Conservation (phyloP, 2,329 filamentous ascomycete species). For the Trichoderma oligosporum region DNA sequence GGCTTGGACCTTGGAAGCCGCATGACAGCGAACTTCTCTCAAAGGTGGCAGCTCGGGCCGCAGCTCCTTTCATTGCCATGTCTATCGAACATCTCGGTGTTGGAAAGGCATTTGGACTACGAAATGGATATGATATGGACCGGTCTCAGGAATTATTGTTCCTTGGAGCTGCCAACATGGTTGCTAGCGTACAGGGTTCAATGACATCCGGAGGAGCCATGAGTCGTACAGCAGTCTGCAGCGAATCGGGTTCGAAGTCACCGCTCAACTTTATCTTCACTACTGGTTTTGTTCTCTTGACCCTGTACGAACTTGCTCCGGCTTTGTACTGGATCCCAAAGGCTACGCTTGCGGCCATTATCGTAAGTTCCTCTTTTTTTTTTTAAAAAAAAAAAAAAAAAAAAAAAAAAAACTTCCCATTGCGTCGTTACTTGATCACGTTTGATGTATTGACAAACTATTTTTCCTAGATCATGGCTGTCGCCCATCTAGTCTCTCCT, state of each 20-base stretch:
- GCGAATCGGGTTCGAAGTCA: constrained; percentile 58
- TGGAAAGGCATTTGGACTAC: constrained; percentile 58
- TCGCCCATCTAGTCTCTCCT: constrained; percentile 58
- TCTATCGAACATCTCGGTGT: constrained; percentile 63
- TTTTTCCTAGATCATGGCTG: constrained; percentile 51
- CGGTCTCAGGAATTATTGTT: constrained; percentile 64
- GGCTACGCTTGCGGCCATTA: constrained; percentile 60
- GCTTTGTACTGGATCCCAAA: constrained; percentile 67
- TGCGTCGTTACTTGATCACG: neutral
- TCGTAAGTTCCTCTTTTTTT: constrained; percentile 37
- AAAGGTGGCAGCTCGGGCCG: constrained; percentile 50
- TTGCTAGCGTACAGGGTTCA: constrained; percentile 61
- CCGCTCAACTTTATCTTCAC: constrained; percentile 60
- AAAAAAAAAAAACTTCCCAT: too few species aligned
- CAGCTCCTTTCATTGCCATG: constrained; percentile 59
- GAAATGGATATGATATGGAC: constrained; percentile 60
- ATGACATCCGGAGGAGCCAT: constrained; percentile 64
- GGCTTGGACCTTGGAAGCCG: constrained; percentile 50
- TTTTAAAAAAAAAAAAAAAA: neutral
- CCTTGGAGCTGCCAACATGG: constrained; percentile 58
- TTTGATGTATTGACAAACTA: neutral
- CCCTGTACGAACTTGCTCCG: constrained; percentile 57
- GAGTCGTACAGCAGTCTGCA: constrained; percentile 65
- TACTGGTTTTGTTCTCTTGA: constrained; percentile 57
- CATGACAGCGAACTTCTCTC: constrained; percentile 47